phyloP scores from a whole-genome alignment of 1,139 yeast species.

The Debaryomycetaceae sp. region DNA sequence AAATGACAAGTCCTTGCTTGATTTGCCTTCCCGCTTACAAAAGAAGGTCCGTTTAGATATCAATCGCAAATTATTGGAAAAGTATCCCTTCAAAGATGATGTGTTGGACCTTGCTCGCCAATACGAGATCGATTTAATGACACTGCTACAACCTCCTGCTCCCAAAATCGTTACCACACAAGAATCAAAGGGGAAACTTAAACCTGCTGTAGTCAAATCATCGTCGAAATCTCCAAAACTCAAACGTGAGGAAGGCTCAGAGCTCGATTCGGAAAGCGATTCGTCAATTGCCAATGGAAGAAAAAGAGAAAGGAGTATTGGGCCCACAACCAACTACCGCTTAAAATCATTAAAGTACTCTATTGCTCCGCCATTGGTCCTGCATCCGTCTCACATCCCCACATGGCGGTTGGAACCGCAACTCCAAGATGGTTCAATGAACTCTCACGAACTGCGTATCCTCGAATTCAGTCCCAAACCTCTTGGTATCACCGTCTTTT shows the following conservation, averaged over 20 bases:
- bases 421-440: slow-evolving; percentile 26
- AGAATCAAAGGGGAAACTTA: slow-evolving; percentile 2
- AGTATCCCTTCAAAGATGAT: slow-evolving; percentile 26
- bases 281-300: slow-evolving; percentile 4
- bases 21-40: slow-evolving; percentile 31
- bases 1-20: slow-evolving; percentile 16
- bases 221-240: background rate
- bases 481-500: slow-evolving; percentile 11
- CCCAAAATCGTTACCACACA: slow-evolving; percentile 2
- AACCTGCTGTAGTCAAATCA: slow-evolving; percentile 1
- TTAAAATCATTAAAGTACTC: slow-evolving; percentile 35
- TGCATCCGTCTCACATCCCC: slow-evolving; percentile 70
- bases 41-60: slow-evolving; percentile 34
- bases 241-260: slow-evolving; percentile 3
- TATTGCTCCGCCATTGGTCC: slow-evolving; percentile 50
- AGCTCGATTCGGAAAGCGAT: background rate
- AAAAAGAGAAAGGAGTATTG: slow-evolving; percentile 6
- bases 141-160: slow-evolving; percentile 1
- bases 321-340: slow-evolving; percentile 5
- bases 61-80: slow-evolving; percentile 20
- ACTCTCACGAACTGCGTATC: slow-evolving; percentile 30
- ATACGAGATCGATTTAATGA: slow-evolving; percentile 14
- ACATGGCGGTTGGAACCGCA: slow-evolving; percentile 45
- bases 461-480: slow-evolving; percentile 22
- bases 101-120: slow-evolving; percentile 16